These are phyloP conservation scores for Pigoraptor vietnamica DNA, from an alignment of 78 protist species.

Conservation along the genomic window DNA sequence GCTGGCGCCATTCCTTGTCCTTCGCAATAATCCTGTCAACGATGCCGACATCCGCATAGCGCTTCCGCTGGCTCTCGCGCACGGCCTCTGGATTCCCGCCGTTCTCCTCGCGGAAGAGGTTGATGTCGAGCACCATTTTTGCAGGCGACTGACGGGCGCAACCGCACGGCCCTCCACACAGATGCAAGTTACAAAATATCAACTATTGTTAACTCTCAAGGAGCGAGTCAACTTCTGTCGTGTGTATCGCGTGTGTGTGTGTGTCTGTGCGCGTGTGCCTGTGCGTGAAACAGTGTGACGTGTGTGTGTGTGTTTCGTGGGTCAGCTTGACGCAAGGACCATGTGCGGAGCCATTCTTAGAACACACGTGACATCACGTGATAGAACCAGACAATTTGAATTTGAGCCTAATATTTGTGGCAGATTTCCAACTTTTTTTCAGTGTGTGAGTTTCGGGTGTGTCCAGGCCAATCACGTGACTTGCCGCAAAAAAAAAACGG, in stretches of 20 bases:
- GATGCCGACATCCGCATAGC: constrained; percentile 49
- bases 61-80: constrained; percentile 83
- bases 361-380: not conserved
- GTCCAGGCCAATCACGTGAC: not conserved
- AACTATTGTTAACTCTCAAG: not conserved
- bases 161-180: not conserved
- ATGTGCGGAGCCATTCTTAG: too few relatives aligned
- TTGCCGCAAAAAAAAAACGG: not conserved
- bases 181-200: not conserved
- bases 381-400: not conserved
- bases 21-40: constrained; percentile 75
- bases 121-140: constrained; percentile 73
- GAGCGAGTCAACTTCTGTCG: too few relatives aligned
- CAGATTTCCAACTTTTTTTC: not conserved
- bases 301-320: too few relatives aligned
- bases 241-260: too few relatives aligned
- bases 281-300: too few relatives aligned
- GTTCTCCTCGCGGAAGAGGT: constrained; percentile 70
- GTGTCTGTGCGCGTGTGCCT: too few relatives aligned
- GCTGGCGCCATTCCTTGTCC: constrained; percentile 62
- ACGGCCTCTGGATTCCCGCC: constrained; percentile 88
- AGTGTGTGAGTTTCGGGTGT: not conserved
- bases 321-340: too few relatives aligned
- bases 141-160: not conserved
- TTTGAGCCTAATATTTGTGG: not conserved